phyloP scores from a whole-genome alignment of 2,329 filamentous ascomycete species.

The Aureobasidium sp. region DNA sequence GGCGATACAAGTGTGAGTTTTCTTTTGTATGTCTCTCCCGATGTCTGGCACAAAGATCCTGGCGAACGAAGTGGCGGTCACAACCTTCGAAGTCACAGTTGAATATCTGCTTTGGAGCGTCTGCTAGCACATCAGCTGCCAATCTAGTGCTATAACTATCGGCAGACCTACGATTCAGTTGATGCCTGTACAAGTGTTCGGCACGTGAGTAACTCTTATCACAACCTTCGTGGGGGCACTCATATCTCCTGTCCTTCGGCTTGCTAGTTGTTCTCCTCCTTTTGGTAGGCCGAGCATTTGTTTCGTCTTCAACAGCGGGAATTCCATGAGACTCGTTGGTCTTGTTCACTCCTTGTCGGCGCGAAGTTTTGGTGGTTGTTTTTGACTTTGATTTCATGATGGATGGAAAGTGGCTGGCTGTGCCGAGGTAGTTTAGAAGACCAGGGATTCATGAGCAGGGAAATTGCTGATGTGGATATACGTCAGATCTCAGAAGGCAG shows the following conservation, averaged over 20 bases:
- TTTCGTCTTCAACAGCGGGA: background rate
- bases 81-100: slow-evolving; percentile 89
- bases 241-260: slow-evolving; percentile 55
- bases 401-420: background rate
- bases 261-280: background rate
- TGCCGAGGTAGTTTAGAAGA: background rate
- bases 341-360: background rate
- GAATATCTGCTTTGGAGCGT: slow-evolving; percentile 92
- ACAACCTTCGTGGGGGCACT: slow-evolving; percentile 75
- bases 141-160: too few relatives aligned
- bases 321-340: background rate
- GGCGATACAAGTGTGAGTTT: slow-evolving; percentile 66
- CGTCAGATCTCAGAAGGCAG: too few relatives aligned
- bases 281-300: background rate
- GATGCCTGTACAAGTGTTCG: slow-evolving; percentile 92
- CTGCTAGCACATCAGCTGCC: slow-evolving; percentile 33
- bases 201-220: slow-evolving; percentile 95
- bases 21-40: slow-evolving; percentile 47
- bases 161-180: slow-evolving; percentile 70
- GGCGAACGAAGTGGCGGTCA: slow-evolving; percentile 80
- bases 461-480: background rate
- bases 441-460: background rate
- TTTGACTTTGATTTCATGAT: slow-evolving; percentile 3
- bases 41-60: slow-evolving; percentile 74
- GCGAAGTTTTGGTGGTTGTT: background rate